Conservation (phyloP, 1,284 basidiomycete genomes). For the Macrocybe sp. region DNA sequence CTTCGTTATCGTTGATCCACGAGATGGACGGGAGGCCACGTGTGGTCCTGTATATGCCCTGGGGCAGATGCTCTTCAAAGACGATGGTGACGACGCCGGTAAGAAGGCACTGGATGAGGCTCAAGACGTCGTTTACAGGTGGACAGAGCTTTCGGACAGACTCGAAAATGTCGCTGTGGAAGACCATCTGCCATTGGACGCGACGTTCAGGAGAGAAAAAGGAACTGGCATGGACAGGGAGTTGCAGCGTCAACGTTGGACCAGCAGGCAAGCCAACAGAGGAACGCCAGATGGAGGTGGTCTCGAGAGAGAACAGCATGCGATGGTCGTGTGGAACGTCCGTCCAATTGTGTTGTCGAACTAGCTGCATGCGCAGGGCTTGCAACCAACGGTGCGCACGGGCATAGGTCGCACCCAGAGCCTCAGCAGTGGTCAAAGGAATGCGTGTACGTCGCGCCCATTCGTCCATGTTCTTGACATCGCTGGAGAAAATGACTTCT, state of each 20-base stretch:
- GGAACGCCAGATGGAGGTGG: conserved; percentile 70
- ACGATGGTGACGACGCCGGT: conserved; percentile 74
- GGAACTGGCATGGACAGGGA: conserved; percentile 71
- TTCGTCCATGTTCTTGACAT: conserved; percentile 73
- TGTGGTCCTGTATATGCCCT: conserved; percentile 65
- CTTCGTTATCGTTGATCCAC: conserved; percentile 69
- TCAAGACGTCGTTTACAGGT: conserved; percentile 72
- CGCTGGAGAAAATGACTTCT: conserved; percentile 72
- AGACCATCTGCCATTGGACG: conserved; percentile 85
- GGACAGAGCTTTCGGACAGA: conserved; percentile 71
- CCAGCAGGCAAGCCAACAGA: conserved; percentile 68
- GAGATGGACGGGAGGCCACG: conserved; percentile 71
- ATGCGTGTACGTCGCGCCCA: conserved; percentile 75
- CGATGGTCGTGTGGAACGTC: conserved; percentile 59
- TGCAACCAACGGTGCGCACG: conserved; percentile 72
- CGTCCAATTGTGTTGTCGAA: conserved; percentile 64
- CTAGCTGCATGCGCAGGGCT: conserved; percentile 52
- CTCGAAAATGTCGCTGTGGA: conserved; percentile 77
- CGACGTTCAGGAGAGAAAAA: conserved; percentile 80
- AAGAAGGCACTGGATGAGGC: conserved; percentile 74
- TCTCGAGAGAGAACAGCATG: conserved; percentile 74
- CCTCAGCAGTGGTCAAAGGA: conserved; percentile 74
- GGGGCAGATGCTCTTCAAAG: conserved; percentile 64
- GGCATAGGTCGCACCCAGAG: conserved; percentile 71
- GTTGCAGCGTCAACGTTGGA: conserved; percentile 64